Evolutionary conservation across 2,329 filamentous ascomycete species (phyloP), one percentile per base, ranked within the genome.

Genomic region (Colletotrichum salicis): DNA sequence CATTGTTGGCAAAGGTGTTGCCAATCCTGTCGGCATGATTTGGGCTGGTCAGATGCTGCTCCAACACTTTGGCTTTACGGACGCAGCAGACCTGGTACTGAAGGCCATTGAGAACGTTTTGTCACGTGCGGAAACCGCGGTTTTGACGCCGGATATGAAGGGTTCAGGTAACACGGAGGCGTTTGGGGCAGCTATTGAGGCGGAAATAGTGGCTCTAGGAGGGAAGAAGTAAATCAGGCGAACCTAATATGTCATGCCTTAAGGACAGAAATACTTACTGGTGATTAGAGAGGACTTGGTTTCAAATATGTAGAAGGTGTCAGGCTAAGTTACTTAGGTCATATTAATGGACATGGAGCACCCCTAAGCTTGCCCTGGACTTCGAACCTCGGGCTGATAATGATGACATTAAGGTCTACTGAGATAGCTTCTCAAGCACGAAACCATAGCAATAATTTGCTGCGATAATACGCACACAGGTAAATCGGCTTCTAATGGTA

Each of bases 41-140:
- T 85, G 94, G 51, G 93, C 91, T 61, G 82, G 93, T 31, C 91
- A 91, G 67, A 92, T 94, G 91, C 89, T 94, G 86, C 85, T 94
- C 74, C 90, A 93, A 77, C 94, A 94, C 82, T 93, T 63, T 29
- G 65, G 65, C 13, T 56, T 59, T 22, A 51, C 29, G 5, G 65
- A 64, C 1, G 70, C 65, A 2, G 70, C 91, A 1, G 86, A 93
- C 61, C 85, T 87, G 73, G 84, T 89, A 73, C 86, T 87, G 7
- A 86, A 88, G 64, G 87, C 89, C 37, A 86, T 94, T 69, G 91
- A 93, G 76, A 84, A 88, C 71, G 91, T 91, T 0, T 90, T 93
- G 3, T 86, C 86, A 72, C 86, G 77, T 64, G 68, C 83, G 61
- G 71, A 83, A 56, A 55, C 70, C 7, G 52, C 67, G 0, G 72